Base-by-base conservation (phyloP, 305 asterid genomes). In the Solanum hybrid region DNA sequence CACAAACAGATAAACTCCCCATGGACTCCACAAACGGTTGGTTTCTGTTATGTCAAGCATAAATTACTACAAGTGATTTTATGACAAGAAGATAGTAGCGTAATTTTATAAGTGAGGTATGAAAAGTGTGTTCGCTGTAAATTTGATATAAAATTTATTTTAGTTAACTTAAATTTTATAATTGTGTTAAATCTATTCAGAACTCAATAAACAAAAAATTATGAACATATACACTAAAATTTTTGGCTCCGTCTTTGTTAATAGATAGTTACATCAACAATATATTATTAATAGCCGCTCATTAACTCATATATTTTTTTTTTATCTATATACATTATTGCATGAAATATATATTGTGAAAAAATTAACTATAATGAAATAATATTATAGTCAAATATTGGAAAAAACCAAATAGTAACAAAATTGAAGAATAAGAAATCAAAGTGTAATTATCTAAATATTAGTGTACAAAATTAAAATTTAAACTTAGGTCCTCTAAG, bases 1-100 rank as follows among this genome's bases (percentile, higher is more conserved):
- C 37, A 26, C 93, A 73, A 85, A 89, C 89, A 72, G 93, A 38
- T 56, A 90, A 94, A 89, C 91, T 90, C 88, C 93, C 95, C 98
- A 95, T 95, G 11, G 42, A 24, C 79, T 26, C 81, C 79, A 16
- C 36, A 71, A 87, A 64, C 64, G 51, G 82, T 87, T 73, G 88
- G 78, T 66, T 86, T 86, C 64, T 37, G 79, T 69, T 73, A 86
- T 64, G 4, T 24, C 76, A 24, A 24, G 76, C 31, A 26, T 3
- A 20, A 10, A 66, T 24, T 24, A 32, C 22, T 16, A 32, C 5
- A 76, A 75, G 24, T 31, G 40, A 75, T 16, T 75, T 73, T 24
- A 69, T 69, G 7, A 24, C 13, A 51, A 13, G 3, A 46, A 13
- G 60, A 46, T 16, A 2, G n/a, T 51, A 16, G 9, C 22, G 24